phyloP scores from a whole-genome alignment of 441 rosid genomes.

The Adansonia gregorii region DNA sequence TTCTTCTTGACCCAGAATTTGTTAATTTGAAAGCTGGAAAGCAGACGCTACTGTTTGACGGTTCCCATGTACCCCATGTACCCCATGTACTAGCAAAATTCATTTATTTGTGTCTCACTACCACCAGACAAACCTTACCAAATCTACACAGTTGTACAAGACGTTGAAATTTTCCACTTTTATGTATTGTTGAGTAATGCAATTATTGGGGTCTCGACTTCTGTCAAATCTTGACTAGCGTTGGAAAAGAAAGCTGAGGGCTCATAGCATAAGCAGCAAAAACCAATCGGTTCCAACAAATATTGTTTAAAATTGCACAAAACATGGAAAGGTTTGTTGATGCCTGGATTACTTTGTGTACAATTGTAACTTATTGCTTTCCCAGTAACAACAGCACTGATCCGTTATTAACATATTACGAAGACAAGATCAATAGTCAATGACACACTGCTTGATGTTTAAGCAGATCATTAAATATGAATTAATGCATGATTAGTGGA shows the following conservation, averaged over 20 bases:
- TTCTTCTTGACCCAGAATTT: no score
- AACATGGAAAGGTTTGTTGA: neutral
- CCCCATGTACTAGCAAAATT: neutral
- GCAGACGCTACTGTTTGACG: neutral
- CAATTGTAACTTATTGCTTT: neutral
- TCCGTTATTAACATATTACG: neutral
- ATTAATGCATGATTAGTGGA: neutral
- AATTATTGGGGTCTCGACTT: neutral
- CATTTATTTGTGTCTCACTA: neutral
- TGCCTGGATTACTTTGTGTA: neutral
- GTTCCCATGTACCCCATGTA: neutral
- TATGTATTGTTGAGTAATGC: neutral
- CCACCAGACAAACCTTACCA: constrained; percentile 18
- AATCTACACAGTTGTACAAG: neutral
- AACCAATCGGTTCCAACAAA: neutral
- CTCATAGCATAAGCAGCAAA: neutral
- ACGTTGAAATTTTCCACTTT: neutral
- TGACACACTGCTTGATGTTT: neutral
- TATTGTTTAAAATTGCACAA: neutral
- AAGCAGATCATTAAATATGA: neutral
- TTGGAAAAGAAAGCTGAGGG: neutral
- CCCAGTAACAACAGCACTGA: neutral
- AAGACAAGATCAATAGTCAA: neutral
- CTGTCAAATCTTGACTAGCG: neutral
- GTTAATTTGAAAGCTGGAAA: constrained; percentile 1